Percentiles rank a stretch among this genome's conserved stretches.
Conservation (phyloP, 2,329 filamentous ascomycete species). For the Fusarium devonianum region DNA sequence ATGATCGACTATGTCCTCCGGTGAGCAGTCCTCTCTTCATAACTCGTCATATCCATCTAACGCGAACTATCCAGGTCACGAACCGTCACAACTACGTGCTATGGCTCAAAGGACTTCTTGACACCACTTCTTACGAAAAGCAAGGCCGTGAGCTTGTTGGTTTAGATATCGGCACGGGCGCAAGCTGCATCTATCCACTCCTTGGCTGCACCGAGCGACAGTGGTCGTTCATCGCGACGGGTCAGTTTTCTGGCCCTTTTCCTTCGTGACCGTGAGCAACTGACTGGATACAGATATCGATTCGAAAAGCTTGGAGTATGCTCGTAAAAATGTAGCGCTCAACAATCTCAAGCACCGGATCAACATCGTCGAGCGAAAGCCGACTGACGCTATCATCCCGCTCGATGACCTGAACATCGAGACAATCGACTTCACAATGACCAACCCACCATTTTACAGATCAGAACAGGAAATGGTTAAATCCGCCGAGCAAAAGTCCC, state of each 20-base stretch:
- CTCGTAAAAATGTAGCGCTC: slow-evolving; percentile 68
- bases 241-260: slow-evolving; percentile 35
- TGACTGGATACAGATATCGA: slow-evolving; percentile 70
- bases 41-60: slow-evolving; percentile 10
- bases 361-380: slow-evolving; percentile 63
- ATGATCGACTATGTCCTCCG: slow-evolving; percentile 85
- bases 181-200: slow-evolving; percentile 90
- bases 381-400: slow-evolving; percentile 67
- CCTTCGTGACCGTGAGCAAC: not conserved
- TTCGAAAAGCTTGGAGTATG: slow-evolving; percentile 69
- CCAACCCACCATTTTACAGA: slow-evolving; percentile 94
- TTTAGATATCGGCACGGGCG: slow-evolving; percentile 88
- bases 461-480: slow-evolving; percentile 72
- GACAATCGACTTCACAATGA: slow-evolving; percentile 83
- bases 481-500: slow-evolving; percentile 70
- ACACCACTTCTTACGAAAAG: slow-evolving; percentile 67
- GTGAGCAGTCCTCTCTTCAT: slow-evolving; percentile 53
- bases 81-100: slow-evolving; percentile 87
- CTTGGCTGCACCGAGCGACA: slow-evolving; percentile 74
- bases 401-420: slow-evolving; percentile 60
- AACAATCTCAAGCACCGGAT: slow-evolving; percentile 74
- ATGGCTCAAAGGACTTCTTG: slow-evolving; percentile 84
- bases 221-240: slow-evolving; percentile 78
- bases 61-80: slow-evolving; percentile 53
- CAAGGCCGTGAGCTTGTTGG: slow-evolving; percentile 65